A percentile compares a stretch with the other conserved stretches of the same genome.
Conservation (phyloP, 768 basidiomycete genomes). For the Boletus insuetus region DNA sequence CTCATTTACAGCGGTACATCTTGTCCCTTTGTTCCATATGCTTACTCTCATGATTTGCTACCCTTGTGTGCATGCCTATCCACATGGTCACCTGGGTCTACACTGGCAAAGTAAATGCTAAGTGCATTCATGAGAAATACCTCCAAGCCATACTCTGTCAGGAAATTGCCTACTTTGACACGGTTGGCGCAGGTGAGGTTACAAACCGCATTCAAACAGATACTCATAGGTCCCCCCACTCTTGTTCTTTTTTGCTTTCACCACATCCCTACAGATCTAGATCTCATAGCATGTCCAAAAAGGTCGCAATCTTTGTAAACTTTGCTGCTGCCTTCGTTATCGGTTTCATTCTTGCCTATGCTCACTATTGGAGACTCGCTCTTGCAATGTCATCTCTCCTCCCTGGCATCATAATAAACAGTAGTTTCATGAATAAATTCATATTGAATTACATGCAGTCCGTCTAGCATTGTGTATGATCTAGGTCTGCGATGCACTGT, state of each 20-base stretch:
- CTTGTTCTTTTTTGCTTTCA: too few species aligned
- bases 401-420: constrained; percentile 77
- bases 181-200: constrained; percentile 87
- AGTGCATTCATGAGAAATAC: constrained; percentile 81
- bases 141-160: constrained; percentile 79
- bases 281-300: background rate
- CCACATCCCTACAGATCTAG: background rate
- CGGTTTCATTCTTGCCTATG: constrained; percentile 74
- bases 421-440: constrained; percentile 68
- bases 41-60: constrained; percentile 43
- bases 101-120: constrained; percentile 78
- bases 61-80: constrained; percentile 68
- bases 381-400: constrained; percentile 81
- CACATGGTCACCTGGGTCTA: constrained; percentile 74
- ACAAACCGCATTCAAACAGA: too few species aligned
- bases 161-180: constrained; percentile 86
- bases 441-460: constrained; percentile 66
- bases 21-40: background rate
- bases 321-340: constrained; percentile 69
- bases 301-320: constrained; percentile 20
- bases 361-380: constrained; percentile 75
- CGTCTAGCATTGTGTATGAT: too few species aligned
- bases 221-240: too few species aligned
- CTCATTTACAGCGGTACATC: constrained; percentile 64
- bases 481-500: too few species aligned